Conservation (phyloP, 1,284 basidiomycete species). For the Apiotrichum gamsii region DNA sequence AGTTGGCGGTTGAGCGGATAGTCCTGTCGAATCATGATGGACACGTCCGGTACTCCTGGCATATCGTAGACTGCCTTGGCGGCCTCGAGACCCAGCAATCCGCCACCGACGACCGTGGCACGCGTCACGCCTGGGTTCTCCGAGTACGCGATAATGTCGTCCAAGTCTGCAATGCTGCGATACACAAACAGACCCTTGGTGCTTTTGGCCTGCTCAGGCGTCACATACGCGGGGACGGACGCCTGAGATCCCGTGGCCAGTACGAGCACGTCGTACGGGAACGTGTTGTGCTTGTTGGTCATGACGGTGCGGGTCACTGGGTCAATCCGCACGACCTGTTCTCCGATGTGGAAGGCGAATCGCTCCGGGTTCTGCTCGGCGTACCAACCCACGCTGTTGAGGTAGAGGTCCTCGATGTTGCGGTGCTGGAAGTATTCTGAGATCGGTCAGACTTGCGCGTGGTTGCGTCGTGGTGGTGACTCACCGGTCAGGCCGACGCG, state of each 20-base stretch:
- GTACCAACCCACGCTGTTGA: constrained; percentile 56
- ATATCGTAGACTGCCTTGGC: constrained; percentile 67
- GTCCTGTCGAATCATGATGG: constrained; percentile 57
- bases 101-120: constrained; percentile 64
- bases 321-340: constrained; percentile 48
- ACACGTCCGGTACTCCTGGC: constrained; percentile 37
- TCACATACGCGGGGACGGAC: constrained; percentile 59
- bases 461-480: not conserved
- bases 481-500: constrained; percentile 55
- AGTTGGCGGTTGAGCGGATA: constrained; percentile 66
- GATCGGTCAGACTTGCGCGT: not conserved
- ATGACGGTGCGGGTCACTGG: too few species aligned
- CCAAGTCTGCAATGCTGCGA: constrained; percentile 62
- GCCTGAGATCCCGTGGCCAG: constrained; percentile 67
- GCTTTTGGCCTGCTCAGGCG: constrained; percentile 47
- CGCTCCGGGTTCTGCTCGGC: constrained; percentile 54
- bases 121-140: constrained; percentile 49
- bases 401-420: constrained; percentile 60
- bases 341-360: constrained; percentile 54
- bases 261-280: constrained; percentile 60
- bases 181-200: constrained; percentile 63
- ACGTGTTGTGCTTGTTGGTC: constrained; percentile 52
- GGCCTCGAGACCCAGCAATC: constrained; percentile 62
- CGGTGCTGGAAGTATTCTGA: constrained; percentile 58
- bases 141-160: constrained; percentile 58